These are phyloP conservation scores for Xylariaceae sp. DNA, from an alignment of 2,329 filamentous ascomycete species.

Conservation along the genomic window DNA sequence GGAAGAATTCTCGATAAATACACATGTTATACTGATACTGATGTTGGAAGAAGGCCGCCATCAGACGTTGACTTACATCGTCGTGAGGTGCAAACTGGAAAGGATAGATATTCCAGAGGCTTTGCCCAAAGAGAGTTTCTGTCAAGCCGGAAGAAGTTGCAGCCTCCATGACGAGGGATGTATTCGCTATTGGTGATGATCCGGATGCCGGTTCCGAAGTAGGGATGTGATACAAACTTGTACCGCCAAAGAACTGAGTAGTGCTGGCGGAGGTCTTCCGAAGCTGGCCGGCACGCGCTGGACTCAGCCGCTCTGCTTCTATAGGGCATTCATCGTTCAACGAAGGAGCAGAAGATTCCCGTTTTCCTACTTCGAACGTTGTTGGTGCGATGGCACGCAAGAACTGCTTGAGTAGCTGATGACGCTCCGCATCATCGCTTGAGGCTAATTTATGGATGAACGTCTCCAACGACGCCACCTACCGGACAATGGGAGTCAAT, in stretches of 20 bases:
- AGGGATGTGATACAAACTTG: conserved; percentile 42
- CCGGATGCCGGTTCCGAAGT: conserved; percentile 21
- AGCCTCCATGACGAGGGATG: conserved; percentile 10
- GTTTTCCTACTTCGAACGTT: conserved; percentile 2
- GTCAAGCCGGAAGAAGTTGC: conserved; percentile 1
- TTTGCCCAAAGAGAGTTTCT: conserved; percentile 10
- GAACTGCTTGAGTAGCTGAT: conserved; percentile 40
- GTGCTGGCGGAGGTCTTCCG: conserved; percentile 36
- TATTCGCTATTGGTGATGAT: conserved; percentile 4
- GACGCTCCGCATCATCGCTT: conserved; percentile 36
- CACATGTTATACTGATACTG: conserved; percentile 48
- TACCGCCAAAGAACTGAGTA: conserved; percentile 46
- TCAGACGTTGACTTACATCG: conserved; percentile 40
- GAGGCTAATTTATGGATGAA: conserved; percentile 42
- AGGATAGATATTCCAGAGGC: conserved; percentile 9
- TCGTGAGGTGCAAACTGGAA: conserved; percentile 42
- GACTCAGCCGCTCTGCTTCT: conserved; percentile 24
- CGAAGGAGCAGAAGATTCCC: conserved; percentile 14
- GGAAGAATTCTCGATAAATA: conserved; percentile 48
- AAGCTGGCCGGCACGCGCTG: conserved; percentile 35
- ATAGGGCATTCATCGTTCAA: conserved; percentile 7
- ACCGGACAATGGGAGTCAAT: too few species aligned
- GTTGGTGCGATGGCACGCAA: conserved; percentile 18
- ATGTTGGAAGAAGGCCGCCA: conserved; percentile 45
- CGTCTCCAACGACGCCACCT: conserved; percentile 40